A percentile compares a stretch with the other conserved stretches of the same genome.
These are phyloP conservation scores for Plasmodium gallinaceum DNA, from an alignment of 169 alveolate genomes.

Conservation along the genomic window DNA sequence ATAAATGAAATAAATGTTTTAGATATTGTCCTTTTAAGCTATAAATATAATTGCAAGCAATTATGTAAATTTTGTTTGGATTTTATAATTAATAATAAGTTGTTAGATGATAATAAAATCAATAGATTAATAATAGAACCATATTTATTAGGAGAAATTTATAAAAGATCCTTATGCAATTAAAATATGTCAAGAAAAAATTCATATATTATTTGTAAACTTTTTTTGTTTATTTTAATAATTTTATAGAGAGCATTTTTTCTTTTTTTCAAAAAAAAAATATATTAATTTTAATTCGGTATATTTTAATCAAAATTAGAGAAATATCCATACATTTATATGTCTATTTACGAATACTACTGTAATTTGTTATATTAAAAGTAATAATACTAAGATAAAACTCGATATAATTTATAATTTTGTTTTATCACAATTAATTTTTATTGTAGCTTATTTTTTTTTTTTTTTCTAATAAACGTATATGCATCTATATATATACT, in stretches of 20 bases:
- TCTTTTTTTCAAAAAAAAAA: no score
- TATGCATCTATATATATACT: no score
- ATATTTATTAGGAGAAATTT: constrained; percentile 38
- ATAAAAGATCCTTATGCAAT: constrained; percentile 21
- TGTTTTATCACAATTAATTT: no score
- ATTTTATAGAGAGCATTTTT: neutral
- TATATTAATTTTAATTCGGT: no score
- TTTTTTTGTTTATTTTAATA: neutral
- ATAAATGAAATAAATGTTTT: constrained; percentile 19
- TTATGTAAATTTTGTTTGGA: constrained; percentile 54
- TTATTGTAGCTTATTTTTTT: no score
- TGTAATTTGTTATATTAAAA: no score
- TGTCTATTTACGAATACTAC: no score
- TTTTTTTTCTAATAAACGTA: no score
- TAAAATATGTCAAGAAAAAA: neutral
- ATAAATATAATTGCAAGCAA: constrained; percentile 28
- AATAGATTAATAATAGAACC: constrained; percentile 30
- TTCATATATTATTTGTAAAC: neutral
- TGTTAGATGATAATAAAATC: constrained; percentile 30
- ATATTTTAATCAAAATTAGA: no score
- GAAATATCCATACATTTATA: no score
- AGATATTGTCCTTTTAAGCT: constrained; percentile 22
- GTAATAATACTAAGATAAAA: no score
- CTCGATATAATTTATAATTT: no score
- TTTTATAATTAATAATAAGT: constrained; percentile 32